Conservation (phyloP, 75 land plant species). For the Picea glauca region DNA sequence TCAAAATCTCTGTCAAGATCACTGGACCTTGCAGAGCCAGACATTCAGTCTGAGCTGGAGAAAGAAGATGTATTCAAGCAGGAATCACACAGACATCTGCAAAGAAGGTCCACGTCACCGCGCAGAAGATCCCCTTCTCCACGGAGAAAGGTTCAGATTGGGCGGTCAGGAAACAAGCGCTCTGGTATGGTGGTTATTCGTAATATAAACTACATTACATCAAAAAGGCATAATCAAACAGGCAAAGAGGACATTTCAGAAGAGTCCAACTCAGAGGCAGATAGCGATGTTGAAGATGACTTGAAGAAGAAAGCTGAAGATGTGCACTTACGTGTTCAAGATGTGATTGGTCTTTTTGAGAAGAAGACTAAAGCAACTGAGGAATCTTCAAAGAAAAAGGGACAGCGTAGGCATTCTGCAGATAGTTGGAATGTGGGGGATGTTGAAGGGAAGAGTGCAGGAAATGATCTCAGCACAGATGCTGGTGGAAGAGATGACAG, state of each 20-base stretch:
- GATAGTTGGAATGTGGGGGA: slow-evolving; percentile 15
- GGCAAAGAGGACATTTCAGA: slow-evolving; percentile 40
- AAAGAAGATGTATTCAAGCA: slow-evolving; percentile 18
- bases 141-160: slow-evolving; percentile 38
- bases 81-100: slow-evolving; percentile 24
- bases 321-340: slow-evolving; percentile 25
- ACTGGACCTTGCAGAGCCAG: slow-evolving; percentile 22
- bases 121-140: slow-evolving; percentile 39
- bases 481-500: slow-evolving; percentile 23
- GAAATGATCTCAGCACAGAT: slow-evolving; percentile 29
- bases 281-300: slow-evolving; percentile 29
- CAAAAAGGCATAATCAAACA: slow-evolving; percentile 32
- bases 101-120: slow-evolving; percentile 36
- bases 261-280: slow-evolving; percentile 32
- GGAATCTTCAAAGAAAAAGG: slow-evolving; percentile 31
- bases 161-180: slow-evolving; percentile 53
- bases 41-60: slow-evolving; percentile 18
- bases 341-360: slow-evolving; percentile 26
- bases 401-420: slow-evolving; percentile 9
- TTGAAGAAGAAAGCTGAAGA: slow-evolving; percentile 7
- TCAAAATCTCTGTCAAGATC: slow-evolving; percentile 20
- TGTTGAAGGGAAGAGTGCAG: slow-evolving; percentile 18
- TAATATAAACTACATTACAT: slow-evolving; percentile 81
- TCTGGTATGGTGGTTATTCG: slow-evolving; percentile 76
- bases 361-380: slow-evolving; percentile 22